Conservation (phyloP, 1,284 basidiomycete species). For the Filobasidium uniguttulatum region DNA sequence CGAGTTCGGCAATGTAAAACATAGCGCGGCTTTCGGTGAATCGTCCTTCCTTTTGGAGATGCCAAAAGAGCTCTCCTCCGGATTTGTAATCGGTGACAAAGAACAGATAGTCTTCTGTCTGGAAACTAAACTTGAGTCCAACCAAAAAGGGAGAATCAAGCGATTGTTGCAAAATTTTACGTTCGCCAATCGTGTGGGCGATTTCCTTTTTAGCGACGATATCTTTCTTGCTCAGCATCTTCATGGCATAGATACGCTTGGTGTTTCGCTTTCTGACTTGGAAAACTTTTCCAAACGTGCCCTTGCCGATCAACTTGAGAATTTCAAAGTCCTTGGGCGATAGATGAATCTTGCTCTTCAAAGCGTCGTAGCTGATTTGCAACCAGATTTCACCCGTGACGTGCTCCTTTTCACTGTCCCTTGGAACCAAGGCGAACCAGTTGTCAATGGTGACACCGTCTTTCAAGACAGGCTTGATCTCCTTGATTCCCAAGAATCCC, state of each 20-base stretch:
- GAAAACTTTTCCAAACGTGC: conserved; percentile 97
- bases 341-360: conserved; percentile 68
- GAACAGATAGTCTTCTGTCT: conserved; percentile 89
- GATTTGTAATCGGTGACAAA: conserved; percentile 98
- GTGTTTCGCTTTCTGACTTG: conserved; percentile 97
- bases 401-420: conserved; percentile 56
- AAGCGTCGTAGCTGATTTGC: conserved; percentile 84
- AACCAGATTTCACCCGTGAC: conserved; percentile 88
- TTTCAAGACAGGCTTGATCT: conserved; percentile 76
- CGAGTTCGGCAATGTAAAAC: conserved; percentile 90
- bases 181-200: conserved; percentile 96
- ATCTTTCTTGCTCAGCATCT: conserved; percentile 95
- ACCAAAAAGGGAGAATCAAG: conserved; percentile 94
- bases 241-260: conserved; percentile 99
- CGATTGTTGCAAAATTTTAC: conserved; percentile 92
- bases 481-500: conserved; percentile 78
- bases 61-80: conserved; percentile 97
- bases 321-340: conserved; percentile 94
- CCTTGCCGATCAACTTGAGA: conserved; percentile 94
- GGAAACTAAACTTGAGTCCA: conserved; percentile 96
- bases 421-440: conserved; percentile 50
- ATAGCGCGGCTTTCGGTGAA: conserved; percentile 83
- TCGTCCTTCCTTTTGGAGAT: conserved; percentile 84
- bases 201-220: conserved; percentile 99
- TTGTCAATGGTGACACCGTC: conserved; percentile 93